Evolutionary conservation across 2,329 filamentous ascomycete species (phyloP).

Genomic region (Geosmithia morbida): DNA sequence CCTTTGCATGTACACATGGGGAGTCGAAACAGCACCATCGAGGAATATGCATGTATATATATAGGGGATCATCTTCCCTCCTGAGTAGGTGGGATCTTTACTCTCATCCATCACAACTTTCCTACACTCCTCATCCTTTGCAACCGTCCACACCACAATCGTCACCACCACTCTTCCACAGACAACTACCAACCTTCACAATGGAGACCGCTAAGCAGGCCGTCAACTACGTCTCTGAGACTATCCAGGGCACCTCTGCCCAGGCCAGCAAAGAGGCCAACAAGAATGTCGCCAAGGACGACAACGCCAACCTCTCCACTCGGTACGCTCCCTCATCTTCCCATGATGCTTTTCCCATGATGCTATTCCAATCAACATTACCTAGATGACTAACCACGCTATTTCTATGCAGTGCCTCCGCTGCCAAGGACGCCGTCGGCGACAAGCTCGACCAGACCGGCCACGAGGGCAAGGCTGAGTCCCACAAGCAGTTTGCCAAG

Average conservation of each 20-base stretch:
- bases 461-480: conserved; percentile 26
- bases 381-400: conserved; percentile 12
- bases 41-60: too few relatives aligned
- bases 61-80: background rate
- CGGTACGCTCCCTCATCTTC: conserved; percentile 25
- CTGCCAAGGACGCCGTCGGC: conserved; percentile 32
- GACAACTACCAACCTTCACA: conserved; percentile 13
- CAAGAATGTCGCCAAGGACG: conserved; percentile 54
- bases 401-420: conserved; percentile 14
- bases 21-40: too few relatives aligned
- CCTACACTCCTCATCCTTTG: background rate
- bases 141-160: background rate
- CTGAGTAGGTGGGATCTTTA: background rate
- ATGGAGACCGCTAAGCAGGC: conserved; percentile 45
- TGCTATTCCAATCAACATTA: background rate
- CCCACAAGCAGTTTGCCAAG: conserved; percentile 22
- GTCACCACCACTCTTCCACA: conserved; percentile 2
- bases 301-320: conserved; percentile 33
- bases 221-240: conserved; percentile 56
- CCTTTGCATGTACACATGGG: too few relatives aligned
- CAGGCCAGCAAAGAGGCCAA: conserved; percentile 54
- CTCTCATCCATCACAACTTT: background rate
- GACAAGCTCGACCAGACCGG: conserved; percentile 29
- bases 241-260: conserved; percentile 40
- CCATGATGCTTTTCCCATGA: background rate